Evolutionary conservation across 2,329 filamentous ascomycete species (phyloP).

Genomic region (Botrytis porri): DNA sequence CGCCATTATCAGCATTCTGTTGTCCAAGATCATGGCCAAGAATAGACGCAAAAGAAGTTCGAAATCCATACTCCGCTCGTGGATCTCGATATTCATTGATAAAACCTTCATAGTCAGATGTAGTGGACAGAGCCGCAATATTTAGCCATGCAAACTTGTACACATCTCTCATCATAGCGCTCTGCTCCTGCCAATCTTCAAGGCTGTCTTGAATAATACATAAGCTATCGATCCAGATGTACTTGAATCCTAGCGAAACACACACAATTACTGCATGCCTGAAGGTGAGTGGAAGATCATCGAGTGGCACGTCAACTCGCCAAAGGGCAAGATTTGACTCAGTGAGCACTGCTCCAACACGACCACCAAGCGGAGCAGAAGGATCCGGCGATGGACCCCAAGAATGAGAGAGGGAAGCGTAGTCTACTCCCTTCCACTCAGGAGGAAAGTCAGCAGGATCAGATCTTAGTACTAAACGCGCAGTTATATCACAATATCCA

Average conservation of each 20-base stretch:
- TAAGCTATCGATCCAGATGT: slow-evolving; percentile 3
- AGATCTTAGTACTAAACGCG: neutral
- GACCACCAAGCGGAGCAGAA: neutral
- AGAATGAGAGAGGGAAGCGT: neutral
- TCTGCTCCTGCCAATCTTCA: slow-evolving; percentile 24
- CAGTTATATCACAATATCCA: neutral
- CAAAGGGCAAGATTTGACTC: neutral
- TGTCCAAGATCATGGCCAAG: neutral
- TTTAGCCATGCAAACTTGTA: slow-evolving; percentile 17
- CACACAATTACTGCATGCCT: neutral
- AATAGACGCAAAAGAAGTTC: neutral
- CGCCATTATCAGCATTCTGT: neutral
- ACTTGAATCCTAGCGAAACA: neutral
- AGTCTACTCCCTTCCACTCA: neutral
- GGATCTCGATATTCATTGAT: neutral
- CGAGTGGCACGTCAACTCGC: neutral
- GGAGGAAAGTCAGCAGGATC: neutral
- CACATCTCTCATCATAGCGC: slow-evolving; percentile 23
- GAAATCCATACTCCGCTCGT: neutral
- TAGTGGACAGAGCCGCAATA: neutral
- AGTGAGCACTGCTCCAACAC: neutral
- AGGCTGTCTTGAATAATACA: slow-evolving; percentile 11
- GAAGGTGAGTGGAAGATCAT: slow-evolving; percentile 2
- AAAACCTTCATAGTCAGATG: neutral
- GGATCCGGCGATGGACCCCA: neutral